A percentile compares a stretch with the other conserved stretches of the same genome.
These are phyloP conservation scores for Phytophthora constricta DNA, from an alignment of 352 stramenopile genomes.

Conservation along the genomic window DNA sequence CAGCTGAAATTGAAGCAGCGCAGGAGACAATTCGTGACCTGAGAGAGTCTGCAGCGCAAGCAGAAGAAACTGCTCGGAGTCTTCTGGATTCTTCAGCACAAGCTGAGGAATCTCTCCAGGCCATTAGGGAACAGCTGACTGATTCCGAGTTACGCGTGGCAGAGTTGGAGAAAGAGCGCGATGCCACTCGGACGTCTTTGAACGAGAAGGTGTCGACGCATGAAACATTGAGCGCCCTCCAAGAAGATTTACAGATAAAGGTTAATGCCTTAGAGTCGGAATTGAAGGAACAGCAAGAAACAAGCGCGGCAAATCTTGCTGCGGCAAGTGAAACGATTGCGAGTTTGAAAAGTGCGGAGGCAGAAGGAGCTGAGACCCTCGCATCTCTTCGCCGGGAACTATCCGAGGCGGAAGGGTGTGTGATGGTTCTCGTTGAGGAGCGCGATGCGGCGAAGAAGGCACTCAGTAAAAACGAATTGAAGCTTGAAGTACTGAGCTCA, in stretches of 20 bases:
- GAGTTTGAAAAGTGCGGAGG: slow-evolving; percentile 16
- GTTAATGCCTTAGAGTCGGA: slow-evolving; percentile 28
- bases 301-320: slow-evolving; percentile 26
- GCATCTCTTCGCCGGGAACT: slow-evolving; percentile 37
- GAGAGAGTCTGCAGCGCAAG: slow-evolving; percentile 26
- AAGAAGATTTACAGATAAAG: slow-evolving; percentile 42
- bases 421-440: slow-evolving; percentile 45
- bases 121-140: slow-evolving; percentile 21
- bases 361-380: slow-evolving; percentile 23
- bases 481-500: slow-evolving; percentile 42
- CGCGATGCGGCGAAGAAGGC: slow-evolving; percentile 43
- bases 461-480: slow-evolving; percentile 38
- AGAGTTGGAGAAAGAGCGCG: slow-evolving; percentile 37
- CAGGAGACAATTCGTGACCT: slow-evolving; percentile 32
- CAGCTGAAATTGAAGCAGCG: slow-evolving; percentile 20
- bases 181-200: slow-evolving; percentile 36
- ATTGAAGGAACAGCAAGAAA: slow-evolving; percentile 25
- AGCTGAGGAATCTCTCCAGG: slow-evolving; percentile 23
- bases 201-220: slow-evolving; percentile 40
- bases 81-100: slow-evolving; percentile 23
- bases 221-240: slow-evolving; percentile 34
- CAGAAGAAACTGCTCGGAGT: slow-evolving; percentile 20
- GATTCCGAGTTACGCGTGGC: slow-evolving; percentile 30
- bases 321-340: slow-evolving; percentile 34
- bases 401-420: slow-evolving; percentile 39